A percentile compares a stretch with the other conserved stretches of the same genome.
phyloP scores from a whole-genome alignment of 345 rosid genomes.

The Eucalyptus erythrocorys region DNA sequence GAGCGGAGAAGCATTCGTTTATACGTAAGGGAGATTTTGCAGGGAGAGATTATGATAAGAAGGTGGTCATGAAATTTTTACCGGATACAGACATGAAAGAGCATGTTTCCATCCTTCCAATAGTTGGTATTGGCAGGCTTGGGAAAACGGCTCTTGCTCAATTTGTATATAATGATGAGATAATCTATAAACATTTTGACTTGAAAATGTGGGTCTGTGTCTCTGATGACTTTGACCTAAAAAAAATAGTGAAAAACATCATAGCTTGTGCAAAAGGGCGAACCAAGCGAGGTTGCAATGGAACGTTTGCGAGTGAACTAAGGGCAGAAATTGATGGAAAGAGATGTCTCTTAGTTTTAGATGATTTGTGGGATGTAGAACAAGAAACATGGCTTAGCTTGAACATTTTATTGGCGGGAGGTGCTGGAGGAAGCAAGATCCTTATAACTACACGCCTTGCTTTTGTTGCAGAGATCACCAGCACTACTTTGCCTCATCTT shows the following conservation, averaged over 20 bases:
- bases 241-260: too few relatives aligned
- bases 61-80: not conserved
- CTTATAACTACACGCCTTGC: not conserved
- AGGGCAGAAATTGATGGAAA: not conserved
- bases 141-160: not conserved
- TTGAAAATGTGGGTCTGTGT: too few relatives aligned
- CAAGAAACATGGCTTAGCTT: not conserved
- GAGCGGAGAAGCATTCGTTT: not conserved
- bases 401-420: not conserved
- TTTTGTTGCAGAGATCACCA: not conserved
- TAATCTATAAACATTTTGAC: not conserved
- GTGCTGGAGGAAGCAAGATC: not conserved
- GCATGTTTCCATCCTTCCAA: not conserved
- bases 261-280: not conserved
- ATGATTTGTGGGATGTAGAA: not conserved
- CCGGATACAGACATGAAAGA: not conserved
- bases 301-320: not conserved
- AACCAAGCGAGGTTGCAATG: rapidly evolving
- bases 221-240: too few relatives aligned
- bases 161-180: not conserved
- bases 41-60: not conserved
- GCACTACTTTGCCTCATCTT: not conserved
- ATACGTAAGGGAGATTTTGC: not conserved
- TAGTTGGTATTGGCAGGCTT: not conserved
- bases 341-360: not conserved